Evolutionary conservation across 345 rosid species (phyloP).

Genomic region (Cardamine occulta): DNA sequence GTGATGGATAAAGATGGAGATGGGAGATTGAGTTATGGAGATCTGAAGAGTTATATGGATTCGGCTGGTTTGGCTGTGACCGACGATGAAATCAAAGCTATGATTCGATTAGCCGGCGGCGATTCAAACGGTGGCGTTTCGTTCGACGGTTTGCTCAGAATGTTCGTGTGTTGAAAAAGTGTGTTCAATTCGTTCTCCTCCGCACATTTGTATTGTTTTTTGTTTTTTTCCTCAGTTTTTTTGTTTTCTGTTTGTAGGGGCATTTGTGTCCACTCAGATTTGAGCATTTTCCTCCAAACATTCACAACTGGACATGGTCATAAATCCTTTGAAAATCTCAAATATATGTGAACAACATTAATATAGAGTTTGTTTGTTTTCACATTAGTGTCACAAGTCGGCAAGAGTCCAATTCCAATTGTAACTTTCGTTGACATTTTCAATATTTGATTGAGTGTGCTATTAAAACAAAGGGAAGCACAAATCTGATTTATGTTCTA

Average conservation of each 20-base stretch:
- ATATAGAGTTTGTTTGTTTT: background rate
- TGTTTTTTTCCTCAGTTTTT: background rate
- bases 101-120: slow-evolving; percentile 69
- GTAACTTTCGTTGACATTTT: background rate
- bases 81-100: slow-evolving; percentile 63
- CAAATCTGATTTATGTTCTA: background rate
- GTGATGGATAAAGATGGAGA: slow-evolving; percentile 89
- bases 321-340: background rate
- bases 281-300: background rate
- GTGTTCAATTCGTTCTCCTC: background rate
- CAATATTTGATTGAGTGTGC: background rate
- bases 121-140: slow-evolving; percentile 57
- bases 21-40: slow-evolving; percentile 66
- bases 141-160: slow-evolving; percentile 59
- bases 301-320: background rate
- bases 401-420: background rate
- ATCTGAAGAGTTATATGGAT: slow-evolving; percentile 70
- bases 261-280: background rate
- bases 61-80: slow-evolving; percentile 62
- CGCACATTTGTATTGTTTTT: background rate
- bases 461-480: background rate
- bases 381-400: background rate
- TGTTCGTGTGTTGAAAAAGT: slow-evolving; percentile 49
- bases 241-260: background rate
- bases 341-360: background rate